These are phyloP conservation scores for Podaxis pistillaris DNA, from an alignment of 768 basidiomycete species.

Conservation along the genomic window DNA sequence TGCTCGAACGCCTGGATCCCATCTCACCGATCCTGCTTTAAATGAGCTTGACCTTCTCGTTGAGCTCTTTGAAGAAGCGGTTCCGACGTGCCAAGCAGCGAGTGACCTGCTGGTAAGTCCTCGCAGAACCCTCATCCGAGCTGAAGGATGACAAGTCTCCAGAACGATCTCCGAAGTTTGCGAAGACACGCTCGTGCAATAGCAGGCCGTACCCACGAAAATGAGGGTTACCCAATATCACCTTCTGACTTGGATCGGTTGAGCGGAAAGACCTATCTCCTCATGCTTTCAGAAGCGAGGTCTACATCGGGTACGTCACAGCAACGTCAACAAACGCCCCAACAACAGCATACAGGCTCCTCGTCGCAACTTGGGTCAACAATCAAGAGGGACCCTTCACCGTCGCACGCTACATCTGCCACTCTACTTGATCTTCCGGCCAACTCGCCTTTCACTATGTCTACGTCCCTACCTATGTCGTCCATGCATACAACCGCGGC, in stretches of 20 bases:
- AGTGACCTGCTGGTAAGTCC: slow-evolving; percentile 40
- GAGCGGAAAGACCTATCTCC: slow-evolving; percentile 46
- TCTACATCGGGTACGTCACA: slow-evolving; percentile 4
- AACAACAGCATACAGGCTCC: slow-evolving; percentile 1
- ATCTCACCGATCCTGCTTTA: slow-evolving; percentile 44
- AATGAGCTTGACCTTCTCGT: slow-evolving; percentile 46
- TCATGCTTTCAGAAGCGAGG: slow-evolving; percentile 16
- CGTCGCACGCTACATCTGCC: slow-evolving; percentile 12
- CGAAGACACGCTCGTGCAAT: slow-evolving; percentile 32
- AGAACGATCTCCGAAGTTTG: slow-evolving; percentile 43
- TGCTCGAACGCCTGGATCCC: slow-evolving; percentile 47
- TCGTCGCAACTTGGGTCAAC: neutral
- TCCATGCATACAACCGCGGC: neutral
- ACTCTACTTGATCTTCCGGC: slow-evolving; percentile 15
- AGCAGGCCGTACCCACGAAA: slow-evolving; percentile 17
- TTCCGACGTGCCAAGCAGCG: slow-evolving; percentile 43
- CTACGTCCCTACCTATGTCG: neutral
- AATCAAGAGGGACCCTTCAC: slow-evolving; percentile 5
- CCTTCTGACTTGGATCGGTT: slow-evolving; percentile 53
- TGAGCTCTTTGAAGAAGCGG: slow-evolving; percentile 46
- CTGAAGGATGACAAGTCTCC: slow-evolving; percentile 15
- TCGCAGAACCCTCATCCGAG: neutral
- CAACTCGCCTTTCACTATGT: neutral
- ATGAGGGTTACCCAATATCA: slow-evolving; percentile 27
- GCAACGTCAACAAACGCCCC: slow-evolving; percentile 2